phyloP scores from a whole-genome alignment of 148 eudicot genomes.

The Spergularia marina region DNA sequence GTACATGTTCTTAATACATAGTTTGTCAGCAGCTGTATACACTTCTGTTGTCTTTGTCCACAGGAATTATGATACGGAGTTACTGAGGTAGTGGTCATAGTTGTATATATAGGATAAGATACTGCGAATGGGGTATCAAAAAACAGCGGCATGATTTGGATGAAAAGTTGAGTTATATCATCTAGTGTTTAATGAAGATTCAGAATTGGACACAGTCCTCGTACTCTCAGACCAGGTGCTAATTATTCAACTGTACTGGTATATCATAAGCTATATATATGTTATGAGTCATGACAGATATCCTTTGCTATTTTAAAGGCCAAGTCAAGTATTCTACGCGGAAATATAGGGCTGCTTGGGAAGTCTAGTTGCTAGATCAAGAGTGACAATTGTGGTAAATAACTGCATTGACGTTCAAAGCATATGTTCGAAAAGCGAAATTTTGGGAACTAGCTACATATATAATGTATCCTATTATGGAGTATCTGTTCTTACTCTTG shows the following conservation, averaged over 20 bases:
- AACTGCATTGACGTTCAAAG: not conserved
- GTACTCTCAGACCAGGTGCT: constrained; percentile 13
- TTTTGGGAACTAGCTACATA: constrained; percentile 22
- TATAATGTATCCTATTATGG: not conserved
- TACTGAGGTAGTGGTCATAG: too few relatives aligned
- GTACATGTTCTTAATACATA: not conserved
- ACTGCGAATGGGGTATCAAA: too few relatives aligned
- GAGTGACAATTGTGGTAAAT: not conserved
- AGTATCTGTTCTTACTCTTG: not conserved
- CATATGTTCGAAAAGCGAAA: not conserved
- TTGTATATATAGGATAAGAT: too few relatives aligned
- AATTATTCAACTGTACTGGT: not conserved
- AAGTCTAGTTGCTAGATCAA: not conserved
- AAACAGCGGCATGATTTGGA: not conserved
- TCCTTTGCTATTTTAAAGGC: not conserved
- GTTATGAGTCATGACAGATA: not conserved
- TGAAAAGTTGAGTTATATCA: constrained; percentile 19
- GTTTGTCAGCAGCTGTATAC: constrained; percentile 1
- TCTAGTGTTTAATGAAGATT: constrained; percentile 10
- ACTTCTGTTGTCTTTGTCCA: not conserved
- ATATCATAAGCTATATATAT: not conserved
- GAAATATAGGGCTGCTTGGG: not conserved
- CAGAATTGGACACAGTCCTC: not conserved
- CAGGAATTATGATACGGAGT: constrained; percentile 4
- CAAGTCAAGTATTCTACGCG: constrained; percentile 10